A percentile compares a stretch with the other conserved stretches of the same genome.
phyloP scores from a whole-genome alignment of 2,329 filamentous ascomycete genomes.

The Rosellinia necatrix region DNA sequence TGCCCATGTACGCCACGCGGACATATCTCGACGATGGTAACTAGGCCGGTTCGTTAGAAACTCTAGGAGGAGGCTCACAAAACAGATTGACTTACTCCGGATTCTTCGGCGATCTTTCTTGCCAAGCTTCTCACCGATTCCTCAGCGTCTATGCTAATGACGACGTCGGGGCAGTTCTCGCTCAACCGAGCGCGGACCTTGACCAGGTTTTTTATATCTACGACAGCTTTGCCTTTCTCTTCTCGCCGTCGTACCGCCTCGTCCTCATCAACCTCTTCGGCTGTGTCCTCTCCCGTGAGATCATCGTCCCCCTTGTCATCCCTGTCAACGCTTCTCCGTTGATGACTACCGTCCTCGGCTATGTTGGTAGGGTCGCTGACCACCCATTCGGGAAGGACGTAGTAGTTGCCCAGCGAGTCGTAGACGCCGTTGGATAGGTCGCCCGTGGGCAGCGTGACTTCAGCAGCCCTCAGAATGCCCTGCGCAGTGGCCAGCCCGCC shows the following conservation, averaged over 20 bases:
- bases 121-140: slow-evolving; percentile 69
- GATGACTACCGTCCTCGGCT: slow-evolving; percentile 33
- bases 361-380: slow-evolving; percentile 70
- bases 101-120: slow-evolving; percentile 65
- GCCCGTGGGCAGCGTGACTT: slow-evolving; percentile 74
- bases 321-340: slow-evolving; percentile 27
- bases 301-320: slow-evolving; percentile 35
- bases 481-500: slow-evolving; percentile 70
- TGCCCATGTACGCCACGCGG: slow-evolving; percentile 80
- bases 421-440: slow-evolving; percentile 74
- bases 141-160: slow-evolving; percentile 58
- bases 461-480: slow-evolving; percentile 77
- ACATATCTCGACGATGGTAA: slow-evolving; percentile 63
- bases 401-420: slow-evolving; percentile 71
- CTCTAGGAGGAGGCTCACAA: background rate
- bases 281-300: slow-evolving; percentile 35
- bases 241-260: slow-evolving; percentile 51
- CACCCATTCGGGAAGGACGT: slow-evolving; percentile 69
- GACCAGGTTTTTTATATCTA: slow-evolving; percentile 58
- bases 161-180: slow-evolving; percentile 68
- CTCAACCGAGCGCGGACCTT: slow-evolving; percentile 67
- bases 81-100: slow-evolving; percentile 56
- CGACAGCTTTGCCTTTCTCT: slow-evolving; percentile 64
- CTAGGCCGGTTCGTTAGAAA: slow-evolving; percentile 45
- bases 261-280: slow-evolving; percentile 39